Evolutionary conservation across 2,329 filamentous ascomycete genomes (phyloP).

Genomic region (Blastomyces parvus): DNA sequence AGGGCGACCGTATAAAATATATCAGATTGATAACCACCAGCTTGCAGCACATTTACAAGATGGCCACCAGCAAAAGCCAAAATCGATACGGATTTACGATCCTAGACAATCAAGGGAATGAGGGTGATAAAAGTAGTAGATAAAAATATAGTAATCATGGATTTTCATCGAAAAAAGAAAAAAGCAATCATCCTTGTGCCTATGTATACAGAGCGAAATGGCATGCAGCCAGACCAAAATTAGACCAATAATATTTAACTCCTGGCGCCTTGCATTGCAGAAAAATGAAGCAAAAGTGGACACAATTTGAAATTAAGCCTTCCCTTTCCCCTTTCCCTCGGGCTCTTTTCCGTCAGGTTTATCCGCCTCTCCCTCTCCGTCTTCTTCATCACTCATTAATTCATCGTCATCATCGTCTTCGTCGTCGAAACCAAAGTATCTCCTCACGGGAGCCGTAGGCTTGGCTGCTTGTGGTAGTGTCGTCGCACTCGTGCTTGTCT

Average conservation of each 20-base stretch:
- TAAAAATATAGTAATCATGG: not conserved
- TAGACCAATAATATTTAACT: slow-evolving; percentile 8
- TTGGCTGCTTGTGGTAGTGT: slow-evolving; percentile 19
- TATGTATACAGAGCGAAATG: not conserved
- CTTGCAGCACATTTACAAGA: no score
- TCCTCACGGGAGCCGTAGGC: slow-evolving; percentile 25
- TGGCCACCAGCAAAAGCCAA: not conserved
- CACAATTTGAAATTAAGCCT: slow-evolving; percentile 18
- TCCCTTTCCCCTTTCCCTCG: slow-evolving; percentile 30
- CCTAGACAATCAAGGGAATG: not conserved
- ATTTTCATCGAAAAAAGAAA: not conserved
- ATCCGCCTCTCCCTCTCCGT: slow-evolving; percentile 25
- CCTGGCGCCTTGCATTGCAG: slow-evolving; percentile 18
- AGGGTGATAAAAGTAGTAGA: not conserved
- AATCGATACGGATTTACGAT: not conserved
- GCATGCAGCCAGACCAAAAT: not conserved
- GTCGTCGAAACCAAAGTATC: slow-evolving; percentile 41
- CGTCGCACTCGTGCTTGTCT: slow-evolving; percentile 22
- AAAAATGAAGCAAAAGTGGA: slow-evolving; percentile 6
- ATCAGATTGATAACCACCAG: not conserved
- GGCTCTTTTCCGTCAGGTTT: slow-evolving; percentile 16
- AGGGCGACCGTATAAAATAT: not conserved
- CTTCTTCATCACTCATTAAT: slow-evolving; percentile 38
- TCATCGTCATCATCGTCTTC: slow-evolving; percentile 36
- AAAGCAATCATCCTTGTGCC: not conserved